phyloP scores from a whole-genome alignment of 176 grass and related monocot species.

The Chrysopogon serrulatus region DNA sequence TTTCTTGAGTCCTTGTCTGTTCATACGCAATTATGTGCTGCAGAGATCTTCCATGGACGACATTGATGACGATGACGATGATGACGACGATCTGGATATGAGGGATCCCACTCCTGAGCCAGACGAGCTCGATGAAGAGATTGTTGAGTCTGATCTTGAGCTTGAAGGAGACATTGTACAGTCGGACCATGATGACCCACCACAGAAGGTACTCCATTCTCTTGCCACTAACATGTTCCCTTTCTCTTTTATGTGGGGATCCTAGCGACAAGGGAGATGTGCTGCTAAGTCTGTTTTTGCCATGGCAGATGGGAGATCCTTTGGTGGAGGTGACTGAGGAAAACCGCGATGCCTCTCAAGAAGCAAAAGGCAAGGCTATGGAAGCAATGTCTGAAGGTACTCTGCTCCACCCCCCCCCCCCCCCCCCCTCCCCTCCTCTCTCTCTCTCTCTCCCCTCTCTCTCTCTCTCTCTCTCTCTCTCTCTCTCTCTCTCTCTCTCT shows the following conservation, averaged over 20 bases:
- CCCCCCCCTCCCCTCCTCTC: too few relatives aligned
- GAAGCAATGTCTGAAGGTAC: constrained; percentile 90
- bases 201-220: constrained; percentile 60
- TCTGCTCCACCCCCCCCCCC: not conserved
- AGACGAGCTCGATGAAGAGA: constrained; percentile 89
- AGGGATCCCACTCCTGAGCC: constrained; percentile 59
- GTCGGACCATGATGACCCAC: constrained; percentile 81
- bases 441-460: not conserved
- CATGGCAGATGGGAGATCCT: constrained; percentile 76
- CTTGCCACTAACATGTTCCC: not conserved
- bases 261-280: not conserved
- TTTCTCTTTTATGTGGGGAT: not conserved
- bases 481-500: not conserved
- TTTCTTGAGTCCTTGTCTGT: not conserved
- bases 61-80: constrained; percentile 46
- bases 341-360: constrained; percentile 85
- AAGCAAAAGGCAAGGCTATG: constrained; percentile 78
- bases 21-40: not conserved
- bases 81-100: constrained; percentile 31
- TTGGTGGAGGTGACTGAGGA: constrained; percentile 80
- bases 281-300: not conserved
- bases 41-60: constrained; percentile 66
- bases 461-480: too few relatives aligned
- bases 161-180: constrained; percentile 76
- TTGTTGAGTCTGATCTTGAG: constrained; percentile 90